Evolutionary conservation across 179 eudicot species (phyloP), one percentile per base, ranked within the genome.

Genomic region (Spergularia azorica): DNA sequence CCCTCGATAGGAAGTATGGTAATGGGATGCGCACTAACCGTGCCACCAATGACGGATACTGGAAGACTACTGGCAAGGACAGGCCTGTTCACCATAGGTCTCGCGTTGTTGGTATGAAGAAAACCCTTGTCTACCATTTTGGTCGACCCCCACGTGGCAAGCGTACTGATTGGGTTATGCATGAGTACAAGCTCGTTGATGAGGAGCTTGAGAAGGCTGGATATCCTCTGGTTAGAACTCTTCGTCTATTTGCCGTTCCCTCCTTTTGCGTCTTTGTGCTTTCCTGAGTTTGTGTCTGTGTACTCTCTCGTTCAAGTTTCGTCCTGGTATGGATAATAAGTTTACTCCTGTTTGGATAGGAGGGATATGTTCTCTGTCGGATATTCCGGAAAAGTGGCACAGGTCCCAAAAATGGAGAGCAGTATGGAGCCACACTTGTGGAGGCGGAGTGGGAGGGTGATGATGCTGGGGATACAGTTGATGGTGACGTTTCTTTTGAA

Each of bases 81-180:
- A 88, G 98, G 58, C 74, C 87, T 2, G 93, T 93, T 11, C 76
- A 88, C 54, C 98, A 95, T 73, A 90, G 88, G 43, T 68, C 75
- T 46, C 90, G 87, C 51, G 81, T 84, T 21, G 96, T 93, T 79
- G 98, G 98, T 66, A 93, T 93, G 98, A 95, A 95, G 81, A 95
- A 95, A 71, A 95, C 98, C 5, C 95, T 95, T n/a, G 98, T 95
- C 38, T 95, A 91, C 77, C 94, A 95, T 81, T 84, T 91, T 77
- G 98, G 98, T 9, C 87, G 98, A 74, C 97, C 98, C 59, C 98
- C 98, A 6, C 93, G 91, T 73, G 98, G 98, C 38, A 89, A 91
- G 86, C 85, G 98, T 63, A 95, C 98, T 52, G 93, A 95, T 76
- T 95, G 98, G 98, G 98, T 95, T n/a, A 95, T 95, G 98, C 98